Percentiles rank a stretch among this genome's conserved stretches.
These are phyloP conservation scores for Colletotrichum orbiculare DNA, from an alignment of 2,329 filamentous ascomycete genomes.

Conservation along the genomic window DNA sequence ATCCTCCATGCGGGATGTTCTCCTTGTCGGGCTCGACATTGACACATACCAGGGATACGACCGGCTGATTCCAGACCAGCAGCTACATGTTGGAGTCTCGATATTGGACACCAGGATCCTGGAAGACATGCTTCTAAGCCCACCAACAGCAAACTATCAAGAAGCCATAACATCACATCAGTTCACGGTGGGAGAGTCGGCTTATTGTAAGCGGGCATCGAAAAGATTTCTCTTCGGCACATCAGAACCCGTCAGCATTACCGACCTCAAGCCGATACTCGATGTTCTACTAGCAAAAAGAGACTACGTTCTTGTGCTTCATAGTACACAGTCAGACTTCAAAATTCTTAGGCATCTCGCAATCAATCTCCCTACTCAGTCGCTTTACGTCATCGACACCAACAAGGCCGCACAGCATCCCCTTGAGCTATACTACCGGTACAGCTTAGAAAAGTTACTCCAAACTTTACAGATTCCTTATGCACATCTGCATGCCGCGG, in stretches of 20 bases:
- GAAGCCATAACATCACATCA: slow-evolving; percentile 28
- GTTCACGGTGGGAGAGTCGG: slow-evolving; percentile 17
- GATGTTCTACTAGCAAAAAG: slow-evolving; percentile 10
- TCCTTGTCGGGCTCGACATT: slow-evolving; percentile 33
- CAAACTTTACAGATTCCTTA: slow-evolving; percentile 37
- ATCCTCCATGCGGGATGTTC: slow-evolving; percentile 27
- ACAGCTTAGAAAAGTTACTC: slow-evolving; percentile 39
- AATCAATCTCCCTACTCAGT: slow-evolving; percentile 20
- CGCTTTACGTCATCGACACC: slow-evolving; percentile 41
- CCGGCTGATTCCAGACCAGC: slow-evolving; percentile 21
- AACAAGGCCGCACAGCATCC: slow-evolving; percentile 41
- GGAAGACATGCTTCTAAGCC: background rate
- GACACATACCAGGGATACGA: slow-evolving; percentile 35
- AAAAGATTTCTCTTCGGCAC: slow-evolving; percentile 27
- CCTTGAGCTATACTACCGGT: slow-evolving; percentile 40
- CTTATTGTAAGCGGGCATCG: slow-evolving; percentile 32
- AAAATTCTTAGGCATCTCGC: slow-evolving; percentile 27
- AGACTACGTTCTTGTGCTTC: slow-evolving; percentile 20
- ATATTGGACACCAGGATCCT: slow-evolving; percentile 27
- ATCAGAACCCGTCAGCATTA: slow-evolving; percentile 27
- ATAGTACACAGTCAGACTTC: slow-evolving; percentile 18
- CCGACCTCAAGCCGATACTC: slow-evolving; percentile 19
- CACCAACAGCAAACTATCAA: background rate
- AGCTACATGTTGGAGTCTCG: slow-evolving; percentile 28
- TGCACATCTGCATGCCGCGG: slow-evolving; percentile 39